Evolutionary conservation across 202 grass and related monocot genomes (phyloP), one percentile per base, ranked within the genome.

Genomic region (Schoenoplectus triqueter): DNA sequence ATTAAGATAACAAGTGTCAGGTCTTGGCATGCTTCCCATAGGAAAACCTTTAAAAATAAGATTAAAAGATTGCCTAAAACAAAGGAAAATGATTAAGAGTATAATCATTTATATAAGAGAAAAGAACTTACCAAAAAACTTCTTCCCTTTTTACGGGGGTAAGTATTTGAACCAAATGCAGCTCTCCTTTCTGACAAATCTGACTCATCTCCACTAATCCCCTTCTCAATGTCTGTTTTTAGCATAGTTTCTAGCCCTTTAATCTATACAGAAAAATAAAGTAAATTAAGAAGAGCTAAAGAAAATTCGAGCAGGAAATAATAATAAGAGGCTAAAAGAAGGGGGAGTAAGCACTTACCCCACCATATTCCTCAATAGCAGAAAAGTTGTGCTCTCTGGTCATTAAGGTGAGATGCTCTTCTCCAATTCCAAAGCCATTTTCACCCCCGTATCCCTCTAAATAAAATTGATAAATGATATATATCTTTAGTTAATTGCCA

Each of bases 21-120:
- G 54, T 99, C 96, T 89, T 99, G 91, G 52, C 87, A 99, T 18
- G 93, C 90, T 86, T 99, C 96, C 96, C 93, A 99, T 45, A 98
- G 69, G 3, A 98, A 98, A 79, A 94, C 73, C 96, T 98, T 74
- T 68, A 86, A 19, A 62, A 89, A 56, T 19, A 85, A 20, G 51
- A 7, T 56, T 15, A 82, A 64, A 11, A 55, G 4, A 80, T 3
- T 85, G 22, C 89, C 39, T 4, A 81, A 76, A 65, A 75, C 3
- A 83, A 15, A 75, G 39, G 14, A 20, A 76, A 61, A 81, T 56
- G 1, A 55, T 59, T 46, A 80, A 22, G 57, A 60, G 31, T 47
- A 60, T 50, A 80, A 40, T 82, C 7, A 50, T 82, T 66, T 48
- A 5, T 60, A 85, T 44, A 64, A 77, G 2, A 84, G 59, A 44